phyloP scores from a whole-genome alignment of 169 alveolate genomes.

The Plasmodium knowlesi region DNA sequence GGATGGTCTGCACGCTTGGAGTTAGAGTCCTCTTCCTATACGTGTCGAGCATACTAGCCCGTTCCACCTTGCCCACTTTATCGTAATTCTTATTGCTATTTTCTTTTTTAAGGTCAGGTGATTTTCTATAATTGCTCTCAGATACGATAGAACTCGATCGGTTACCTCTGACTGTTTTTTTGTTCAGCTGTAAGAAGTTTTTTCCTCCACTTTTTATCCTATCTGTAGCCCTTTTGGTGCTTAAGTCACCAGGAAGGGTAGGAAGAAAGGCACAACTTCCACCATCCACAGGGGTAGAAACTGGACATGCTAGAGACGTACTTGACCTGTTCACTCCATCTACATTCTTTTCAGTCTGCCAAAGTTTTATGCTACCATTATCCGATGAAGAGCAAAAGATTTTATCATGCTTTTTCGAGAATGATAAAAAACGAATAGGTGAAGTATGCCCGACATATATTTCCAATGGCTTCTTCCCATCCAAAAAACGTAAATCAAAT shows the following conservation, averaged over 20 bases:
- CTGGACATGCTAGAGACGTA: background rate
- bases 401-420: slow-evolving; percentile 1
- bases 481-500: slow-evolving; percentile 32
- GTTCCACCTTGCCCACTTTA: background rate
- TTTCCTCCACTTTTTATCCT: slow-evolving; percentile 5
- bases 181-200: slow-evolving; percentile 13
- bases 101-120: background rate
- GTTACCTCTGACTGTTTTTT: slow-evolving; percentile 5
- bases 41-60: background rate
- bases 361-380: slow-evolving; percentile 61
- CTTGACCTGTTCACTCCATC: background rate
- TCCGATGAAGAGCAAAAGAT: slow-evolving; percentile 48
- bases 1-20: slow-evolving; percentile 4
- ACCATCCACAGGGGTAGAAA: background rate
- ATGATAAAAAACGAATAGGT: slow-evolving; percentile 47
- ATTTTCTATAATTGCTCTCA: background rate
- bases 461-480: slow-evolving; percentile 19
- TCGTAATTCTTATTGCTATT: slow-evolving; percentile 15
- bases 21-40: slow-evolving; percentile 39
- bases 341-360: slow-evolving; percentile 1
- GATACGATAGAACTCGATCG: slow-evolving; percentile 26
- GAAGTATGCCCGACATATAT: slow-evolving; percentile 64
- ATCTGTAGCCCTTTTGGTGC: background rate
- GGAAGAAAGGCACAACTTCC: background rate
- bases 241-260: background rate